Evolutionary conservation across 371 early-diverging fungal species (phyloP), one percentile per base, ranked within the genome.

Genomic region (Mortierella sp.): DNA sequence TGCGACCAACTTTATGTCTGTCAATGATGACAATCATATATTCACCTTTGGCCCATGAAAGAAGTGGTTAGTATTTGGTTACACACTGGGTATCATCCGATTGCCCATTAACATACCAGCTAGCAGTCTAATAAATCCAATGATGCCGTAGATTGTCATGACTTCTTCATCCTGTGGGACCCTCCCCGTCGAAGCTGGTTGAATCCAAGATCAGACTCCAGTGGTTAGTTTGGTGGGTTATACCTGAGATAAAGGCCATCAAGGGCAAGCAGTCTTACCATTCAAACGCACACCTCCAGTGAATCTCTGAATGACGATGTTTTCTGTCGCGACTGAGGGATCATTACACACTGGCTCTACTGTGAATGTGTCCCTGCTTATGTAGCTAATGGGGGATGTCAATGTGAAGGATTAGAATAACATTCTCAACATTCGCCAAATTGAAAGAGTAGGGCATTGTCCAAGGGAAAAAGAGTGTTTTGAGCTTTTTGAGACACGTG

Each of bases 21-120:
- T 90, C 90, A 5, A 96, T 96, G 51, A 97, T 92, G 40, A 95
- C 89, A 47, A 98, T 86, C 76, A 98, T 83, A 66, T 96, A 93
- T 62, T 93, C 92, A 26, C 97, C 96, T 92, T 62, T 55, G 19
- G 13, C 1, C 47, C 26, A 45, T 13, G 17, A 15, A 43, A 32
- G 23, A 49, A 32, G 2, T n/a, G 2, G n/a, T 19, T 4, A 10
- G 9, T 10, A 17, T 12, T 19, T 37, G 17, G n/a, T n/a, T 59
- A n/a, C 45, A 28, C 7, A 28, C 28, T 3, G 29, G 2, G 28
- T 28, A 31, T 4, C 26, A 32, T 47, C 15, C 47, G 17, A 61
- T 19, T 47, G 43, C 1, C 9, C 19, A n/a, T 23, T 23, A 26
- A 13, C 58, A 3, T 83, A 90, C 95, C 94, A 62, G 93, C 89